phyloP scores from a whole-genome alignment of 352 stramenopile genomes.

The Salisapilia sapeloensis region DNA sequence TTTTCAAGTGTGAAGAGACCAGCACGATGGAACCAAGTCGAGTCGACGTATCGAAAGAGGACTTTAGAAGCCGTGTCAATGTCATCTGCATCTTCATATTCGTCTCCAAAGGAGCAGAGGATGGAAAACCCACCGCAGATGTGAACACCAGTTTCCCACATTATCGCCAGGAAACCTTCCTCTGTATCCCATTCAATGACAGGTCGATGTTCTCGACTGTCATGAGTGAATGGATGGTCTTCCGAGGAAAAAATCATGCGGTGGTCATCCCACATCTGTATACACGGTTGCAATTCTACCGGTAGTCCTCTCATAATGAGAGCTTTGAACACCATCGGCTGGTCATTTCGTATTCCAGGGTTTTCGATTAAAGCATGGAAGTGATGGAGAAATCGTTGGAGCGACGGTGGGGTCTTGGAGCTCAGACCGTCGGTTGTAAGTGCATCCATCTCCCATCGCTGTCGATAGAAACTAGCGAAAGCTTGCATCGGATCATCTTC shows the following conservation, averaged over 20 bases:
- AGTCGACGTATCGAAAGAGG: constrained; percentile 64
- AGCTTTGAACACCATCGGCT: constrained; percentile 56
- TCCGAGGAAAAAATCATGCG: constrained; percentile 49
- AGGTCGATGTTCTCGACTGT: constrained; percentile 5
- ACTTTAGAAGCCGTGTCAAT: constrained; percentile 47
- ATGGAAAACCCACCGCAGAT: constrained; percentile 72
- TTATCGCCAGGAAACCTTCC: constrained; percentile 59
- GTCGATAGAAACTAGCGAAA: constrained; percentile 85
- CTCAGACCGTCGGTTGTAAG: constrained; percentile 38
- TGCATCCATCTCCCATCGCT: constrained; percentile 56
- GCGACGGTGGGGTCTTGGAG: constrained; percentile 56
- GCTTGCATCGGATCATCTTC: constrained; percentile 58
- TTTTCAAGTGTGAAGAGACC: constrained; percentile 63
- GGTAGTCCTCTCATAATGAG: constrained; percentile 58
- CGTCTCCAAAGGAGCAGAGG: constrained; percentile 67
- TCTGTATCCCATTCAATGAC: constrained; percentile 68
- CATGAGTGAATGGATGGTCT: constrained; percentile 4
- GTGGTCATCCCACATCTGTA: constrained; percentile 79
- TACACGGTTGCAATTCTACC: constrained; percentile 48
- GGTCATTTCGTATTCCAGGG: constrained; percentile 33
- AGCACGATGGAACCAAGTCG: constrained; percentile 52
- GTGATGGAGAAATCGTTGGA: constrained; percentile 48
- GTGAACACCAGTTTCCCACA: constrained; percentile 62
- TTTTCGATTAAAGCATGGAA: constrained; percentile 41
- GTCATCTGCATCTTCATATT: constrained; percentile 37